phyloP scores from a whole-genome alignment of 116 monocot genomes.

The Iris pallida region DNA sequence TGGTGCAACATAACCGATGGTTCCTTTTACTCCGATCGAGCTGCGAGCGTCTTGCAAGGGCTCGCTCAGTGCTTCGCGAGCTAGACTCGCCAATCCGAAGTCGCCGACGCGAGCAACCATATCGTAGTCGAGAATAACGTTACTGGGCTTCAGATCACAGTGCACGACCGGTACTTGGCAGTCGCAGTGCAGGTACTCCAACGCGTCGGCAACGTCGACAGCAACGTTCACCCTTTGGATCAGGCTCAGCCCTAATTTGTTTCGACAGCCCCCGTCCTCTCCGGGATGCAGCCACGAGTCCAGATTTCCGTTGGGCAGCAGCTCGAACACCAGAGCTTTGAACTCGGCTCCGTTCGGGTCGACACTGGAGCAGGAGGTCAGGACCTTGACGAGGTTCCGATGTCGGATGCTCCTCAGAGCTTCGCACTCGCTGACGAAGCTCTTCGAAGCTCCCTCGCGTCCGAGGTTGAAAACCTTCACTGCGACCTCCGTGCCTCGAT shows the following conservation, averaged over 20 bases:
- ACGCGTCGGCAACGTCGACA: conserved; percentile 25
- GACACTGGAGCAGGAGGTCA: conserved; percentile 32
- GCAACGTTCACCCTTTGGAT: conserved; percentile 28
- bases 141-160: conserved; percentile 43
- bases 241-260: conserved; percentile 15
- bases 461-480: conserved; percentile 42
- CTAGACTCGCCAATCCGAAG: conserved; percentile 25
- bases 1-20: conserved; percentile 44
- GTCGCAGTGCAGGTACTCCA: conserved; percentile 36
- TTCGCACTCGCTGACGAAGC: conserved; percentile 34
- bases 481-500: conserved; percentile 9
- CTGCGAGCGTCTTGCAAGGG: neutral
- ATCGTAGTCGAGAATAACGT: conserved; percentile 29
- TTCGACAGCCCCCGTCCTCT: neutral
- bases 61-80: neutral
- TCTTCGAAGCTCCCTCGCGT: conserved; percentile 22
- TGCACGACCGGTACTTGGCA: conserved; percentile 28
- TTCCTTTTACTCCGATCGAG: conserved; percentile 23
- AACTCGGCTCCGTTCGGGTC: conserved; percentile 31
- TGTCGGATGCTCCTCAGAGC: conserved; percentile 30
- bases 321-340: conserved; percentile 37
- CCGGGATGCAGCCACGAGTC: conserved; percentile 17
- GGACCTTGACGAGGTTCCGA: conserved; percentile 38
- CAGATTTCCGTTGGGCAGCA: conserved; percentile 43
- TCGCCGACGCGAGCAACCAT: conserved; percentile 29